These are phyloP conservation scores for Eucalyptus microcorys DNA, from an alignment of 345 rosid genomes.

Conservation along the genomic window DNA sequence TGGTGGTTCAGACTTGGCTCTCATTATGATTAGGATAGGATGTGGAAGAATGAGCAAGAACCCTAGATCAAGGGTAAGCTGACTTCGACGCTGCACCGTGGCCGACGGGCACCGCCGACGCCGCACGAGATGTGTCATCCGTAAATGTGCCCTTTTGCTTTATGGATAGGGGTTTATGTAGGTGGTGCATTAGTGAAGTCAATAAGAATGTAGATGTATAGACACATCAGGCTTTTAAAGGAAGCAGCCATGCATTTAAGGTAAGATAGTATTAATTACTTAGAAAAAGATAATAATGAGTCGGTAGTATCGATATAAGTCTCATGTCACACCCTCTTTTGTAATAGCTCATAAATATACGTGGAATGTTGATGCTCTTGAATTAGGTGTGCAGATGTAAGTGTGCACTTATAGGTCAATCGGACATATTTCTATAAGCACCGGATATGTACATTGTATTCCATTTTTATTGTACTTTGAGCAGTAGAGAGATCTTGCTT, in stretches of 20 bases:
- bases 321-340: too few relatives aligned
- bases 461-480: background rate
- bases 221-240: background rate
- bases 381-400: background rate
- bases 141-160: background rate
- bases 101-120: slow-evolving; percentile 12
- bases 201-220: background rate
- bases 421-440: background rate
- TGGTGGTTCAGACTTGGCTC: background rate
- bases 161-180: background rate
- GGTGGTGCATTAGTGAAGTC: background rate
- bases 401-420: background rate
- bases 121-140: background rate
- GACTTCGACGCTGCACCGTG: slow-evolving; percentile 3
- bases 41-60: background rate
- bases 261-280: background rate
- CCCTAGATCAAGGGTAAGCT: slow-evolving; percentile 30
- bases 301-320: rapidly evolving
- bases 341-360: background rate
- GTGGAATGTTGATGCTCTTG: background rate
- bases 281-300: background rate
- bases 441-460: background rate
- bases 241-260: background rate
- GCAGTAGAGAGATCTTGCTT: background rate
- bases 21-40: background rate